Percentiles rank a stretch among this genome's conserved stretches.
Conservation (phyloP, 1,139 yeast genomes). For the Candida smagusa region DNA sequence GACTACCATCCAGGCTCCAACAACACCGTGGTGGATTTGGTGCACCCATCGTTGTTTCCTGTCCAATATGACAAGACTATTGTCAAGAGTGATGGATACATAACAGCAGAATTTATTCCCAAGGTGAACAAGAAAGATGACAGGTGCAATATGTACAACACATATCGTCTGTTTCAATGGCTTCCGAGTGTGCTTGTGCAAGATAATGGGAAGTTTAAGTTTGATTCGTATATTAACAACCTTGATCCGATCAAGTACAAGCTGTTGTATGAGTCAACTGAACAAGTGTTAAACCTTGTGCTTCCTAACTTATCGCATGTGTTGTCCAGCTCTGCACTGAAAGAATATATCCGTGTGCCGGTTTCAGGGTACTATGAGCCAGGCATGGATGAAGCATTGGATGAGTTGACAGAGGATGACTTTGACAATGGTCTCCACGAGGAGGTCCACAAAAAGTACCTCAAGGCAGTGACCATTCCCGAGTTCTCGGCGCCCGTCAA, state of each 20-base stretch:
- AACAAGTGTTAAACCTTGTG: slow-evolving; percentile 23
- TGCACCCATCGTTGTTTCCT: slow-evolving; percentile 43
- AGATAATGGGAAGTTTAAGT: slow-evolving; percentile 14
- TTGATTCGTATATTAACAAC: slow-evolving; percentile 38
- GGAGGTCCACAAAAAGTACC: slow-evolving; percentile 14
- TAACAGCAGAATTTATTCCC: too few species aligned
- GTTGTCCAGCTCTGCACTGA: slow-evolving; percentile 22
- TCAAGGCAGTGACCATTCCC: slow-evolving; percentile 7
- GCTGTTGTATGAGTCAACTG: slow-evolving; percentile 26
- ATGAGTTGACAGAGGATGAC: too few species aligned
- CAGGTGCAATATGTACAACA: too few species aligned
- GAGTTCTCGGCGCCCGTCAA: slow-evolving; percentile 16
- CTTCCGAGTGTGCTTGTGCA: slow-evolving; percentile 22
- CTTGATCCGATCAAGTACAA: slow-evolving; percentile 28
- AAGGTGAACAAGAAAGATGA: too few species aligned
- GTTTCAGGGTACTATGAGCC: slow-evolving; percentile 17
- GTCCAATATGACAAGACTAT: slow-evolving; percentile 34
- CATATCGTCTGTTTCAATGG: slow-evolving; percentile 36
- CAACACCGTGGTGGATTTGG: slow-evolving; percentile 36
- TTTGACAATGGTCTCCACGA: slow-evolving; percentile 8
- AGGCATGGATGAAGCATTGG: too few species aligned
- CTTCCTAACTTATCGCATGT: slow-evolving; percentile 30
- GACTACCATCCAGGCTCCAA: slow-evolving; percentile 40
- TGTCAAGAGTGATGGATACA: slow-evolving; percentile 10
- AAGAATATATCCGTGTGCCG: slow-evolving; percentile 15